Base-by-base conservation (phyloP, 78 protist genomes). In the Pigoraptor vietnamica region DNA sequence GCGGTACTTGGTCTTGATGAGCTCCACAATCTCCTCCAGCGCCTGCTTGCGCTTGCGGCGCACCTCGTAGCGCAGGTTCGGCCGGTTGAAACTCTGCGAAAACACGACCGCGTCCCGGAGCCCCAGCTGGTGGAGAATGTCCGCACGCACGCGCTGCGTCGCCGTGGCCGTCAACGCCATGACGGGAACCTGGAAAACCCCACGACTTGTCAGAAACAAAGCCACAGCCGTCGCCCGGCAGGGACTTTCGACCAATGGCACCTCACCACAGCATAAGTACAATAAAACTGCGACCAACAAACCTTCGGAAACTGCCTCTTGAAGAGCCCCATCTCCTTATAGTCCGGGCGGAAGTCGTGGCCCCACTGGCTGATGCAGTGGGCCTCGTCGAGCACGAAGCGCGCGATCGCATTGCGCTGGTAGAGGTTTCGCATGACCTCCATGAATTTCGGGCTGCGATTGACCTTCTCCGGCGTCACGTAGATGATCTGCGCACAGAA, bases 311-410 rank as follows among this genome's bases (percentile, higher is more conserved):
- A 48, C 67, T 48, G 67, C 67, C 67, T 48, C 67, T 48, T 48
- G 67, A 48, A 48, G 29, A 79, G 9, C 9, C 88, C 39, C 33
- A 97, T 93, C 48, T 86, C 14, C 86, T 79, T 89, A 91, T 98
- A 99, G 90, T 92, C 96, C 10, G 97, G 96, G 2, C 99, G 93
- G 90, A 98, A 99, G 86, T 98, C 99, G 92, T 97, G 98, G 23
- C 99, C 99, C 99, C 99, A 99, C 86, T 96, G 96, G 29, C 95
- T 82, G 37, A 98, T 94, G 90, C 99, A 99, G 94, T 99, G 99
- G 1, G 99, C 99, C 91, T 99, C 99, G 91, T 99, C 99, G 40
- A 99, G 90, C 39, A 95, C 98, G 24, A 96, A 37, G 37, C 97
- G 93, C 14, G 93, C 34, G 32, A 95, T 1, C 39, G 39, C 37